phyloP scores from a whole-genome alignment of 2,329 filamentous ascomycete genomes.

The Thielaviopsis populi region DNA sequence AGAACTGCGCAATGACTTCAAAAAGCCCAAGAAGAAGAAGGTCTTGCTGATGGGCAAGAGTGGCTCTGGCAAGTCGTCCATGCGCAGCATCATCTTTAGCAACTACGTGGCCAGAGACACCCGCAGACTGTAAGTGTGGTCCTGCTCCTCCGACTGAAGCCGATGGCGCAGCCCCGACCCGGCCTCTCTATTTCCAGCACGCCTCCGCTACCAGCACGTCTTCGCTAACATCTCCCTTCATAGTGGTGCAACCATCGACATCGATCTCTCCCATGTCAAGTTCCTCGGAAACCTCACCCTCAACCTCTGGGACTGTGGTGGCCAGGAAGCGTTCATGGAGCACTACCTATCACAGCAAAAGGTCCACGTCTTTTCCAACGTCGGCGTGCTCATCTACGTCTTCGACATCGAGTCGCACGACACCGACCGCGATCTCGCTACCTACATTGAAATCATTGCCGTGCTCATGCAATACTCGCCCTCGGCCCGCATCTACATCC shows the following conservation, averaged over 20 bases:
- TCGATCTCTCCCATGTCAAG: slow-evolving; percentile 95
- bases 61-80: slow-evolving; percentile 92
- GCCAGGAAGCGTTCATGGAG: slow-evolving; percentile 96
- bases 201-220: too few relatives aligned
- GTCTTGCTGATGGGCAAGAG: slow-evolving; percentile 88
- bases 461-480: slow-evolving; percentile 76
- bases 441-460: slow-evolving; percentile 78
- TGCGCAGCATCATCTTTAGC: slow-evolving; percentile 97
- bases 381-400: slow-evolving; percentile 95
- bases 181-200: neutral
- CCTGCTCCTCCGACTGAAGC: neutral
- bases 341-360: slow-evolving; percentile 95
- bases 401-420: slow-evolving; percentile 97
- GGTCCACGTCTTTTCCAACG: slow-evolving; percentile 89
- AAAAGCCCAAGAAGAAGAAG: slow-evolving; percentile 72
- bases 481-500: slow-evolving; percentile 72
- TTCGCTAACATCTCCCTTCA: neutral
- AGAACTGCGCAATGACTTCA: slow-evolving; percentile 31
- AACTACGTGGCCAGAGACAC: slow-evolving; percentile 98
- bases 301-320: slow-evolving; percentile 97
- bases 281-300: slow-evolving; percentile 96
- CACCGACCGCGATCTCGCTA: slow-evolving; percentile 81
- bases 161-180: too few relatives aligned
- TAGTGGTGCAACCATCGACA: slow-evolving; percentile 86
- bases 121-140: slow-evolving; percentile 47